Conservation (phyloP, 2,329 filamentous ascomycete species). For the Chrysoporthe cubensis region DNA sequence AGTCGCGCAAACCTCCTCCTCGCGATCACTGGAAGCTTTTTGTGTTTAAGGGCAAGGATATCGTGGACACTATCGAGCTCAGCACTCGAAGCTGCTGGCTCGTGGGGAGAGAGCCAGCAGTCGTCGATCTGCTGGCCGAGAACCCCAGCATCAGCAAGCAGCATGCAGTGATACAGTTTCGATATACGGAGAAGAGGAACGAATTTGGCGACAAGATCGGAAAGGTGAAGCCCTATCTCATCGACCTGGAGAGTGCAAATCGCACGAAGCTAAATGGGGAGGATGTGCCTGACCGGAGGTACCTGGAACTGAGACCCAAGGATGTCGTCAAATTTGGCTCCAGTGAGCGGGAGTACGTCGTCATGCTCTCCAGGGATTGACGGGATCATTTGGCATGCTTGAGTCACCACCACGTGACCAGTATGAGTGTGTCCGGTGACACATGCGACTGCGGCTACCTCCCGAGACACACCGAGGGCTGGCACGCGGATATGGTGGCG, state of each 20-base stretch:
- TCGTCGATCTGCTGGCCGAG: slow-evolving; percentile 83
- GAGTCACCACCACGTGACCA: not conserved
- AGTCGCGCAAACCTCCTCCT: slow-evolving; percentile 83
- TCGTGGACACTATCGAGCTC: slow-evolving; percentile 82
- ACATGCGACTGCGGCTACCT: slow-evolving; percentile 16
- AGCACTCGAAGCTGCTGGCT: slow-evolving; percentile 85
- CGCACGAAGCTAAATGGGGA: slow-evolving; percentile 84
- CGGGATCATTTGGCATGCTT: not conserved
- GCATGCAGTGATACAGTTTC: slow-evolving; percentile 93
- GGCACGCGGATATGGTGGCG: slow-evolving; percentile 6
- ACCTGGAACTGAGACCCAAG: slow-evolving; percentile 83
- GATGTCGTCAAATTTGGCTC: slow-evolving; percentile 88
- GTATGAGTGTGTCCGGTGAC: slow-evolving; percentile 4
- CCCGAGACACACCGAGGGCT: slow-evolving; percentile 12
- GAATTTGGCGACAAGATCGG: slow-evolving; percentile 85
- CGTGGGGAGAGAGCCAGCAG: slow-evolving; percentile 76
- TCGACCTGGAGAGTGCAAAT: slow-evolving; percentile 93
- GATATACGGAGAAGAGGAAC: slow-evolving; percentile 79
- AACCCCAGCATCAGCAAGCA: slow-evolving; percentile 95
- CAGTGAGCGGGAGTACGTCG: slow-evolving; percentile 91
- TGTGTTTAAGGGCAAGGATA: slow-evolving; percentile 82
- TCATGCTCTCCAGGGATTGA: slow-evolving; percentile 71
- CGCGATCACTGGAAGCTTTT: slow-evolving; percentile 87
- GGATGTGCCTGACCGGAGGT: slow-evolving; percentile 73
- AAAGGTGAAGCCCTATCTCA: slow-evolving; percentile 82